Percentiles rank a stretch among this genome's conserved stretches.
Conservation (phyloP, 1,139 yeast genomes). For the Diutina siamensis region DNA sequence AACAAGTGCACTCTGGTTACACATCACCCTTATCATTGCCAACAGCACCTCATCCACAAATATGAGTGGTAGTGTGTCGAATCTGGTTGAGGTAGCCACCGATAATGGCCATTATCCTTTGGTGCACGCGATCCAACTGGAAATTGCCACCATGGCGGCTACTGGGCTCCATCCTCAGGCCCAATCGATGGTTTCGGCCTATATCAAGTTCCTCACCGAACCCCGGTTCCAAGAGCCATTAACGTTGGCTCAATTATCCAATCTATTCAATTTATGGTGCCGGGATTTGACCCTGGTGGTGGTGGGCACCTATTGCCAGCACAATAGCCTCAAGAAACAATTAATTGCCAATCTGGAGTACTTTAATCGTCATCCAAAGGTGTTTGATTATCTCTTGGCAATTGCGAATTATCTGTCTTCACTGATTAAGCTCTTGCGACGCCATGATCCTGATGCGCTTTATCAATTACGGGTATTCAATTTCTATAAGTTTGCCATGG, state of each 20-base stretch:
- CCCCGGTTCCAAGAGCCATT: conserved; percentile 34
- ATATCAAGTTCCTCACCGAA: conserved; percentile 28
- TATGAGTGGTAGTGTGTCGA: background rate
- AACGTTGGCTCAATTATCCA: conserved; percentile 23
- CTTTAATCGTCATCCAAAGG: conserved; percentile 21
- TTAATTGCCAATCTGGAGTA: conserved; percentile 21
- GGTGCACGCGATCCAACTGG: background rate
- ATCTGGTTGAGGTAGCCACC: background rate
- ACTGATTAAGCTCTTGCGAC: conserved; percentile 26
- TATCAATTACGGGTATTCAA: conserved; percentile 31
- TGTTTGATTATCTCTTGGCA: conserved; percentile 31
- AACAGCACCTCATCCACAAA: too few species aligned
- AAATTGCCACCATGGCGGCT: background rate
- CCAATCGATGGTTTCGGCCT: conserved; percentile 17
- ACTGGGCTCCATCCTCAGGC: conserved; percentile 14
- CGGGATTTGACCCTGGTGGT: conserved; percentile 27
- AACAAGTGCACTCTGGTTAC: too few species aligned
- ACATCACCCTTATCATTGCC: too few species aligned
- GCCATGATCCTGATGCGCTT: conserved; percentile 27
- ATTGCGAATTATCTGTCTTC: conserved; percentile 32
- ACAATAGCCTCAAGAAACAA: conserved; percentile 28
- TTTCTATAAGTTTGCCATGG: conserved; percentile 27
- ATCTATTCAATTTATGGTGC: conserved; percentile 24
- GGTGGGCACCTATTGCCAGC: conserved; percentile 25
- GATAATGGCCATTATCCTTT: background rate